A percentile compares a stretch with the other conserved stretches of the same genome.
These are phyloP conservation scores for Coccinonectria pachysandricola DNA, from an alignment of 2,329 filamentous ascomycete species.

Conservation along the genomic window DNA sequence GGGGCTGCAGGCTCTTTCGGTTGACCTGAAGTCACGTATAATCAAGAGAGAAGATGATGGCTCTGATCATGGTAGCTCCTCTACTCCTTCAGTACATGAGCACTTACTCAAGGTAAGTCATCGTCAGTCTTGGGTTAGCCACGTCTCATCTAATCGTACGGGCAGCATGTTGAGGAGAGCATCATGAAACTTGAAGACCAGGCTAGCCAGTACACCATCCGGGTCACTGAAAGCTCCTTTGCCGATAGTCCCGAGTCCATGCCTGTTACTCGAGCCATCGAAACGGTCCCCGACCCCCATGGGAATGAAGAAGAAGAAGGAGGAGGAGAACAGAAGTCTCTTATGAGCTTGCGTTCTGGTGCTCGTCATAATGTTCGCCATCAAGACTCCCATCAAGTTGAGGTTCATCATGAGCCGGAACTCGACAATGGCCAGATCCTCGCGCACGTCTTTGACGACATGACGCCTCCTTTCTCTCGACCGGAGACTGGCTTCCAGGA, in stretches of 20 bases:
- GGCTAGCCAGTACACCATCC: slow-evolving; percentile 25
- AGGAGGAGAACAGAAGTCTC: too few relatives aligned
- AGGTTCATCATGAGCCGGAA: slow-evolving; percentile 3
- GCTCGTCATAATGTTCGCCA: too few relatives aligned
- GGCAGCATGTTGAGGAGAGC: slow-evolving; percentile 23
- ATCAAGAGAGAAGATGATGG: slow-evolving; percentile 18
- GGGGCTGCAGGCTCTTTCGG: slow-evolving; percentile 16
- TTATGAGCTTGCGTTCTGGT: too few relatives aligned
- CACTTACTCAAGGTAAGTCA: too few relatives aligned
- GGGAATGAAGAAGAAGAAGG: too few relatives aligned
- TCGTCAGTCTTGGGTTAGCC: too few relatives aligned
- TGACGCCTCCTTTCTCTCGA: slow-evolving; percentile 9
- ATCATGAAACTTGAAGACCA: slow-evolving; percentile 27
- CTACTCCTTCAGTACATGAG: too few relatives aligned
- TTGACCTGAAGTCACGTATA: slow-evolving; percentile 20
- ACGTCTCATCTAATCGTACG: too few relatives aligned
- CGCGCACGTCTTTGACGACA: slow-evolving; percentile 7
- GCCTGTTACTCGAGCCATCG: slow-evolving; percentile 22
- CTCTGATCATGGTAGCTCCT: too few relatives aligned
- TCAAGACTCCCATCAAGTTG: slow-evolving; percentile 19
- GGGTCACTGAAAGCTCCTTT: slow-evolving; percentile 27
- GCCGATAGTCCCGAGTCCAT: slow-evolving; percentile 20
- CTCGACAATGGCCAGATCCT: slow-evolving; percentile 9
- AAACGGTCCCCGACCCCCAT: slow-evolving; percentile 22
- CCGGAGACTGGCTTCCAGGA: slow-evolving; percentile 18